Base-by-base conservation (phyloP, 2,329 filamentous ascomycete genomes). In the Cordyceps cicadae region DNA sequence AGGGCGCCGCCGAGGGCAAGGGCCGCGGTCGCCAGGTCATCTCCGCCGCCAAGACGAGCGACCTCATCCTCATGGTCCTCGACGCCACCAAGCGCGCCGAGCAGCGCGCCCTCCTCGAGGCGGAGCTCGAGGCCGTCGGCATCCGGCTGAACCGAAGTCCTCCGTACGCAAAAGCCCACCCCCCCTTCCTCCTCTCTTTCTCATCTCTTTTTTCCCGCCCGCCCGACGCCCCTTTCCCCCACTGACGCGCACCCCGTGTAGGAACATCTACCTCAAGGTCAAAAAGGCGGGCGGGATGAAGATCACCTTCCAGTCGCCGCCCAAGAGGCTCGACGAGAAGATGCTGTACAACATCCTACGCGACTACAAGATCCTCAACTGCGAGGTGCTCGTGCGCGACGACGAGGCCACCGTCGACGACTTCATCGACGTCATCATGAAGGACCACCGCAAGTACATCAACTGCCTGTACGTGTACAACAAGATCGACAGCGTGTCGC, bases 371-470 rank as follows among this genome's bases (percentile, higher is more conserved):
- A 92, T 99, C 68, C 84, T 99, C 63, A 99, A 99, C 79, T 94
- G 89, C 76, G 94, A 99, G 74, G 92, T 99, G 0, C 84, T 99
- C 24, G 86, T 99, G 17, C 89, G 94, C 68, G 94, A 99, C 72
- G 94, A 99, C 70, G 87, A 95, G 72, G 91, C 89, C 46, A 97
- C 94, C 1, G 92, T 99, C 41, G 94, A 99, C 77, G 93, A 99
- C 75, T 89, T 99, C 74, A 99, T 99, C 77, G 94, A 99, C 74
- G 92, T 97, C 63, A 97, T 99, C 76, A 97, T 97, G 93, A 96
- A 94, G 75, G 91, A 97, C 71, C 94, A 99, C 79, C 82, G 94
- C 71, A 99, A 96, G 75, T 99, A 99, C 80, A 97, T 99, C 79
- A 85, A 81, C 72, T 87, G 90, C 71, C 82, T 99, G 37, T 99